Percentiles rank a stretch among this genome's conserved stretches.
These are phyloP conservation scores for Tylopilus felleus DNA, from an alignment of 768 basidiomycete species.

Conservation along the genomic window DNA sequence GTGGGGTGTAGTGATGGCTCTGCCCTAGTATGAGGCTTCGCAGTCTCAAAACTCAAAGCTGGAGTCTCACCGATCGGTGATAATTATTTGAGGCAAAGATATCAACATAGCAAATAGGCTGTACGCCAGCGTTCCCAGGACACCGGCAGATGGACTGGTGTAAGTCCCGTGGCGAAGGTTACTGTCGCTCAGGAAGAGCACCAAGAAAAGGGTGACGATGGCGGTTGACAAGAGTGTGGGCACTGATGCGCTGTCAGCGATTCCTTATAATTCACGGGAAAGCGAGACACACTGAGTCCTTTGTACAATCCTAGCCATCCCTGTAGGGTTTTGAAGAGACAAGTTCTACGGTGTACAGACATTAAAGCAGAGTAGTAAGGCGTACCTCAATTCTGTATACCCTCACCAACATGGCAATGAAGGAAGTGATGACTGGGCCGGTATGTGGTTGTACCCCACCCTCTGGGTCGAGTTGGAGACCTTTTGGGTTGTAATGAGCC, in stretches of 20 bases:
- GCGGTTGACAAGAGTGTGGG: slow-evolving; percentile 47
- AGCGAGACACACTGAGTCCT: slow-evolving; percentile 53
- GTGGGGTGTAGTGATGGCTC: slow-evolving; percentile 81
- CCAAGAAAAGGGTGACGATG: slow-evolving; percentile 53
- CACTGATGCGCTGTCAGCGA: slow-evolving; percentile 43
- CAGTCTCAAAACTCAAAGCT: background rate
- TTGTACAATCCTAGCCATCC: slow-evolving; percentile 78
- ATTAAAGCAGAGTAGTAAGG: background rate
- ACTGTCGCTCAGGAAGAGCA: slow-evolving; percentile 55
- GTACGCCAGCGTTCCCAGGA: slow-evolving; percentile 62
- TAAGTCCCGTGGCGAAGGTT: slow-evolving; percentile 63
- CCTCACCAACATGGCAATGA: slow-evolving; percentile 68
- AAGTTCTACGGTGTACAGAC: background rate
- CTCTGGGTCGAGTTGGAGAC: slow-evolving; percentile 74
- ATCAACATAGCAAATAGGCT: slow-evolving; percentile 64
- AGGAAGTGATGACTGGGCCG: slow-evolving; percentile 73
- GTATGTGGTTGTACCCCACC: slow-evolving; percentile 74
- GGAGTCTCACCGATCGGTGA: slow-evolving; percentile 66
- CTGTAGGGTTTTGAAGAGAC: slow-evolving; percentile 30
- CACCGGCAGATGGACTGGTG: slow-evolving; percentile 56
- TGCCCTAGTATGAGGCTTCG: slow-evolving; percentile 27
- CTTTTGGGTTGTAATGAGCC: slow-evolving; percentile 85
- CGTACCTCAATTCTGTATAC: slow-evolving; percentile 72
- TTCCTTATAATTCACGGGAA: slow-evolving; percentile 28
- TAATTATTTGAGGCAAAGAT: slow-evolving; percentile 62